Conservation (phyloP, 768 basidiomycete genomes). For the Leccinum longicurvipes region DNA sequence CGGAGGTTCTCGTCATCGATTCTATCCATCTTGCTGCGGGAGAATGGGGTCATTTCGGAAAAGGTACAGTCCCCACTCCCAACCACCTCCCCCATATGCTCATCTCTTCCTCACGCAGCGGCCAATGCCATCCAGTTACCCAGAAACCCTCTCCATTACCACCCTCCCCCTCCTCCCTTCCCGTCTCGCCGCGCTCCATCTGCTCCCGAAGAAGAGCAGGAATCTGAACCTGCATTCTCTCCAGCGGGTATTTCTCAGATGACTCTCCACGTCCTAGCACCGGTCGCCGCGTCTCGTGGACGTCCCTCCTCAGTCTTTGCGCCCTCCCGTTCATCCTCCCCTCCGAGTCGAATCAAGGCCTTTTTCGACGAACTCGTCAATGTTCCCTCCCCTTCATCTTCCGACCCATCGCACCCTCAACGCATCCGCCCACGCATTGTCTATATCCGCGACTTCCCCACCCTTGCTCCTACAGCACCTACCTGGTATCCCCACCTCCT, state of each 20-base stretch:
- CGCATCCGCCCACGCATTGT: constrained; percentile 62
- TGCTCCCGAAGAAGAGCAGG: constrained; percentile 41
- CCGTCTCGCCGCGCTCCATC: constrained; percentile 26
- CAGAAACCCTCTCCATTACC: constrained; percentile 74
- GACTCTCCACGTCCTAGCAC: constrained; percentile 45
- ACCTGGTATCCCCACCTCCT: constrained; percentile 82
- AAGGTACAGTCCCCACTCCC: constrained; percentile 43
- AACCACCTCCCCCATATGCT: constrained; percentile 1
- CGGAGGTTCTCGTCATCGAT: constrained; percentile 85
- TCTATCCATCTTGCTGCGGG: constrained; percentile 81
- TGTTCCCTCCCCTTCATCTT: constrained; percentile 36
- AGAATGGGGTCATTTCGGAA: constrained; percentile 83
- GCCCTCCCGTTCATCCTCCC: constrained; percentile 39
- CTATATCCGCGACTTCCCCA: constrained; percentile 80
- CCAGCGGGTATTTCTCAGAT: constrained; percentile 36
- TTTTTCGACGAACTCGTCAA: constrained; percentile 83
- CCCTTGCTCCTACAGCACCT: constrained; percentile 66
- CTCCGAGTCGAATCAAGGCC: constrained; percentile 56
- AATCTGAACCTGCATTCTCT: constrained; percentile 47
- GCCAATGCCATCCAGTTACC: constrained; percentile 66
- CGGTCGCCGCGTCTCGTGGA: constrained; percentile 33
- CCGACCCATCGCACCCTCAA: constrained; percentile 26
- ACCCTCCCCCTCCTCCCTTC: constrained; percentile 28
- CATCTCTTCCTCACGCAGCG: constrained; percentile 40
- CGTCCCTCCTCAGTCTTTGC: constrained; percentile 33